Percentiles rank a stretch among this genome's conserved stretches.
Evolutionary conservation across 352 stramenopile genomes (phyloP).

Genomic region (Pythium volutum): DNA sequence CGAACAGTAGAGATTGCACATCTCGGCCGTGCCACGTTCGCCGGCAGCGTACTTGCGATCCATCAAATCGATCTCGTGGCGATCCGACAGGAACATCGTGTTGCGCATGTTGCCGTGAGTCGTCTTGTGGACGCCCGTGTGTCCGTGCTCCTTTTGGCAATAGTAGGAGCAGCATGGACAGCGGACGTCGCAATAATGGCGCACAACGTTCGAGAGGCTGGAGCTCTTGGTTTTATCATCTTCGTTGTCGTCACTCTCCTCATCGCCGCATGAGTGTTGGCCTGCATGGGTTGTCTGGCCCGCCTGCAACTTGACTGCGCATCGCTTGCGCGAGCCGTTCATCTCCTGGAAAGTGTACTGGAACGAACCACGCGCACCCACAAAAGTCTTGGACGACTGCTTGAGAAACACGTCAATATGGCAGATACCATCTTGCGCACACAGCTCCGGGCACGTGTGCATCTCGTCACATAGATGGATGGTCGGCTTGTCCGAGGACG

Average conservation of each 20-base stretch:
- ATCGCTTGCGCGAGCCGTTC: constrained; percentile 74
- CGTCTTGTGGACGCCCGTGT: constrained; percentile 51
- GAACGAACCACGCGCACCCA: constrained; percentile 49
- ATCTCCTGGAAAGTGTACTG: constrained; percentile 79
- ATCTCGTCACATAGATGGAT: constrained; percentile 59
- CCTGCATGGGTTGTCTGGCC: constrained; percentile 47
- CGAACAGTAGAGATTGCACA: constrained; percentile 79
- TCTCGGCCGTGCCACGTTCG: constrained; percentile 65
- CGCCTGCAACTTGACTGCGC: constrained; percentile 32
- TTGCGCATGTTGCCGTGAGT: constrained; percentile 82
- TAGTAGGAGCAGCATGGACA: constrained; percentile 79
- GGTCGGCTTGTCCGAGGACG: constrained; percentile 22
- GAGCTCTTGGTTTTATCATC: constrained; percentile 12
- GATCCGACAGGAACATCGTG: constrained; percentile 62
- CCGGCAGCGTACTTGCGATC: constrained; percentile 70
- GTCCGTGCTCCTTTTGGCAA: constrained; percentile 57
- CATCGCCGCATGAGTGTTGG: constrained; percentile 42
- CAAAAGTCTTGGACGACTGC: constrained; percentile 63
- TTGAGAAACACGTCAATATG: constrained; percentile 68
- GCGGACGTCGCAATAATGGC: constrained; percentile 68
- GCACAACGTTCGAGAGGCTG: constrained; percentile 2
- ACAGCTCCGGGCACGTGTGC: constrained; percentile 59
- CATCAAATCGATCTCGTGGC: constrained; percentile 54
- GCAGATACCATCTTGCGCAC: constrained; percentile 57
- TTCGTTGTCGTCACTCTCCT: constrained; percentile 17